Base-by-base conservation (phyloP, 441 rosid genomes). In the Mallotus repandus region DNA sequence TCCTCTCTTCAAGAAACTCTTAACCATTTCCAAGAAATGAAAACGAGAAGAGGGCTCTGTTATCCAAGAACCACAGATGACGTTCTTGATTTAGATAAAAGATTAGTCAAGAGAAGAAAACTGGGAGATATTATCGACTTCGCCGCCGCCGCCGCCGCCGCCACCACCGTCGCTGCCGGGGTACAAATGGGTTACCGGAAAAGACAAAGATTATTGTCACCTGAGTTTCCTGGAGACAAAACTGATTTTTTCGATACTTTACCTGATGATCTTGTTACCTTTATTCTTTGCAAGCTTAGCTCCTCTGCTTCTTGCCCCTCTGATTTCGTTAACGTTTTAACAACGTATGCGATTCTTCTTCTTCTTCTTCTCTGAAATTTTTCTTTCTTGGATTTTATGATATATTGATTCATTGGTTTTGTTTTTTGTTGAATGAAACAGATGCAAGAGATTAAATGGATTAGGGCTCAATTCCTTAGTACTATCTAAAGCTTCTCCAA, bases 181-280 rank as follows among this genome's bases (percentile, higher is more conserved):
- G 82, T 78, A 22, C 62, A 78, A 50, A 67, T 71, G 70, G 45
- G 7, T 66, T 18, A 53, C 78, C 79, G 81, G 73, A 86, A 85
- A 82, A 85, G 83, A 18, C 76, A 68, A 4, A 71, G 86, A 38
- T 32, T 79, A 5, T 80, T 75, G 55, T 81, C 79, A 68, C 21
- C 1, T 4, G 81, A 45, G 4, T 66, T 52, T 4, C 14, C 76
- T 32, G 68, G 73, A 6, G 76, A 78, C 10, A 16, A 54, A 18
- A 56, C 59, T 12, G 93, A 92, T 76, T 75, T 85, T 52, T 85
- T 94, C 15, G 97, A 92, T 68, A 67, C 80, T 25, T 80, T 95
- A 15, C 97, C 99, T 0, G 98, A 95, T 59, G 99, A 95, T 84
- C 87, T 95, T 76, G 90, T 95, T 71, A 68, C 86, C 38, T 84